Evolutionary conservation across 202 grass and related monocot species (phyloP).

Genomic region (Sporobolus alterniflorus): DNA sequence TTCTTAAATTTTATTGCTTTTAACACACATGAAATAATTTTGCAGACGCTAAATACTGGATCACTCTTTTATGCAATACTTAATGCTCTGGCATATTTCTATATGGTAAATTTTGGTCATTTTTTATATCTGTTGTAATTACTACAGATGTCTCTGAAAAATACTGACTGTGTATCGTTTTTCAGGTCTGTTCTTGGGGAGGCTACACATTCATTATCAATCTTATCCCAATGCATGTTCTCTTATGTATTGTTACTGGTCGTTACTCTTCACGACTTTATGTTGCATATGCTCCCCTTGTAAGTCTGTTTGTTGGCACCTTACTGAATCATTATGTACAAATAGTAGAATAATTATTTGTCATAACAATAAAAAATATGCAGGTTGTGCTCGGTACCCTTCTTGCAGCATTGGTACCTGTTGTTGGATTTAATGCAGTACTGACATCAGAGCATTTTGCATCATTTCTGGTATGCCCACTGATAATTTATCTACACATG

Average conservation of each 20-base stretch:
- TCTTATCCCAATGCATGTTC: constrained; percentile 99
- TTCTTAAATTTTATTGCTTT: too few species aligned
- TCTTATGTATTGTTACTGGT: constrained; percentile 96
- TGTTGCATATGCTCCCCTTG: constrained; percentile 98
- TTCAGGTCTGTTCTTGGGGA: constrained; percentile 99
- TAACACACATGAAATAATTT: too few species aligned
- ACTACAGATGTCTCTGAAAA: too few species aligned
- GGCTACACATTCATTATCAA: constrained; percentile 99
- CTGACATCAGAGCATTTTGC: constrained; percentile 99
- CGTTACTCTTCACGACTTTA: constrained; percentile 97
- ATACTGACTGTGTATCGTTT: too few species aligned
- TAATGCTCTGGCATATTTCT: constrained; percentile 98
- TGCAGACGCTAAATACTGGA: constrained; percentile 94
- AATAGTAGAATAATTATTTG: too few species aligned
- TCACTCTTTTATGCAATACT: constrained; percentile 98
- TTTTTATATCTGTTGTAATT: too few species aligned
- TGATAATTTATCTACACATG: constrained; percentile 24
- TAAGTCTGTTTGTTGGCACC: too few species aligned
- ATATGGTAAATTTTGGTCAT: constrained; percentile 97
- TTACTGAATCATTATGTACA: too few species aligned
- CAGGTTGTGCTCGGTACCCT: constrained; percentile 98
- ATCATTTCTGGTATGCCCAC: constrained; percentile 95
- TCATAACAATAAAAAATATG: too few species aligned
- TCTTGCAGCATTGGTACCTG: constrained; percentile 95
- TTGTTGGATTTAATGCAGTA: constrained; percentile 99